These are phyloP conservation scores for Chaetomiaceae sp. DNA, from an alignment of 2,329 filamentous ascomycete species.

Conservation along the genomic window DNA sequence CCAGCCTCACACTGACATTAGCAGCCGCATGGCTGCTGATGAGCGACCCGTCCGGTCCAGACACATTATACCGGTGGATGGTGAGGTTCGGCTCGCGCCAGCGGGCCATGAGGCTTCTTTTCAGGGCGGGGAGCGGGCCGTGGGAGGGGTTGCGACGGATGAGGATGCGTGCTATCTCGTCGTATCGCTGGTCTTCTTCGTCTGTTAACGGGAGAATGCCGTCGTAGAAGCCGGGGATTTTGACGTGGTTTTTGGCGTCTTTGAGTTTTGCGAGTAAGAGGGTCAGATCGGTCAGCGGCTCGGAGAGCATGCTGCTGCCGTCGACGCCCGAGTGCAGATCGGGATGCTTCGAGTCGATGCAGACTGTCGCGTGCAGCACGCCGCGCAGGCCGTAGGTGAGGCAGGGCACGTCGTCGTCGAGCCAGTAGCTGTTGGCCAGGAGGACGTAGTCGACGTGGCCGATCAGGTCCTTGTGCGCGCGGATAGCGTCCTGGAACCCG, in stretches of 20 bases:
- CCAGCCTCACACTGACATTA: conserved; percentile 82
- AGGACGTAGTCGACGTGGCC: conserved; percentile 92
- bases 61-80: conserved; percentile 88
- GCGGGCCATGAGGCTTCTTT: conserved; percentile 80
- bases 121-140: conserved; percentile 63
- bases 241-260: conserved; percentile 72
- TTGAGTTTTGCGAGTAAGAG: conserved; percentile 78
- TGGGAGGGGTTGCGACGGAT: conserved; percentile 63
- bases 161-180: conserved; percentile 75
- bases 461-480: conserved; percentile 75
- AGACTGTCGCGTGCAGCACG: conserved; percentile 87
- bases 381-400: conserved; percentile 91
- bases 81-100: conserved; percentile 96
- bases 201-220: conserved; percentile 69
- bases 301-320: conserved; percentile 82
- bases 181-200: conserved; percentile 75
- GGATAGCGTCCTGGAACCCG: conserved; percentile 81
- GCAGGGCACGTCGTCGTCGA: conserved; percentile 92
- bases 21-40: conserved; percentile 88
- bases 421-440: conserved; percentile 96
- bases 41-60: conserved; percentile 84
- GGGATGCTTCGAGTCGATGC: conserved; percentile 78
- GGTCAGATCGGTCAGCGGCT: conserved; percentile 88
- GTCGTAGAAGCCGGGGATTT: conserved; percentile 86
- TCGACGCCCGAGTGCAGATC: conserved; percentile 97